Evolutionary conservation across 495 filamentous ascomycete genomes (phyloP), one percentile per base, ranked within the genome.

Genomic region (Xylaria acuta): DNA sequence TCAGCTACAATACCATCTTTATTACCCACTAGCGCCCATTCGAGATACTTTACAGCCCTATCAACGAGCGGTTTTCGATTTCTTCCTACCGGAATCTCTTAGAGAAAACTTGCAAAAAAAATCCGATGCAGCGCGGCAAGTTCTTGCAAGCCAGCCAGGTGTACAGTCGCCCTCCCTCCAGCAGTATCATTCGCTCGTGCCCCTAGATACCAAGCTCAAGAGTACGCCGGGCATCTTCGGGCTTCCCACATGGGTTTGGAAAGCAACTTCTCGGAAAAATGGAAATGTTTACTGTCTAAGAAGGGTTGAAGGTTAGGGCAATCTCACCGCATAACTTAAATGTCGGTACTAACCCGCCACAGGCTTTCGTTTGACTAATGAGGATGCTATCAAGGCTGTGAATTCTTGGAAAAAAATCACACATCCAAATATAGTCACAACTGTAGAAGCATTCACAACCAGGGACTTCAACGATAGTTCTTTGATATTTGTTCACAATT

Each of bases 401-500:
- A 92, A 94, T 72, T 90, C 90, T n/a, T 99, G 97, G 97, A 96
- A 94, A 75, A 91, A 92, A 60, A 88, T 99, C 22, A 88, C 86
- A 76, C 95, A 90, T 77, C 92, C 90, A 63, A 93, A 90, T 73
- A 90, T 98, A 34, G 95, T 98, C 22, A 92, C 90, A 2, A 88
- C 97, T 14, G 92, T 97, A 76, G 93, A 97, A 82, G 93, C 93
- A 3, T 98, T 98, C 79, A 98, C 96, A 8, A 97, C 93, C 53
- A 86, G 93, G 49, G 91, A 90, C 59, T 99, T 98, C 82, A 93
- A 94, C 71, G 97, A 98, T 76, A 97, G 92, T 80, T 98, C 97
- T 20, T 86, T 99, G 66, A 92, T 99, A 71, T 93, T 98, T 78
- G 94, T 97, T 43, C 97, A 93, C 70, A 93, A 97, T 79, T 99